Percentiles rank a stretch among this genome's conserved stretches.
Conservation (phyloP, 2,329 filamentous ascomycete species). For the Monosporascus sp. region DNA sequence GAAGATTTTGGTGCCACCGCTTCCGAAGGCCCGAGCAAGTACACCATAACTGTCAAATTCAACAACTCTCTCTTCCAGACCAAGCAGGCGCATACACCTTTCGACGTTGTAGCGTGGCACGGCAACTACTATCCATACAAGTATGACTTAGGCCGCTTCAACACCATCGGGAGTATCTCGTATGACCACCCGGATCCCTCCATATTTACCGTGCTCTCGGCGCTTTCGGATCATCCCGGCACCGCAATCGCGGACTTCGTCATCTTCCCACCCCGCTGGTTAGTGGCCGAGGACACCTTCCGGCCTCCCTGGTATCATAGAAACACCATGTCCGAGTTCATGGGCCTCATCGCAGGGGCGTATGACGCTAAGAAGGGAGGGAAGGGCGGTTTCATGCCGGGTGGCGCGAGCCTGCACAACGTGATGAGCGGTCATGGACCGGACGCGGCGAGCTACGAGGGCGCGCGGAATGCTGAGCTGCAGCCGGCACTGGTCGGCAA, state of each 20-base stretch:
- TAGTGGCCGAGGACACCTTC: constrained; percentile 56
- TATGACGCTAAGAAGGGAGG: constrained; percentile 50
- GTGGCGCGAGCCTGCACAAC: constrained; percentile 50
- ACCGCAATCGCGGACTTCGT: constrained; percentile 59
- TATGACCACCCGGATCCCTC: constrained; percentile 65
- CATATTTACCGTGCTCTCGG: constrained; percentile 61
- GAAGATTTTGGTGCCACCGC: constrained; percentile 39
- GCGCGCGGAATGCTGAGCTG: constrained; percentile 59
- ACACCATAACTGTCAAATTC: constrained; percentile 53
- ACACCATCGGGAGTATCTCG: constrained; percentile 60
- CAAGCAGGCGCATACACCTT: constrained; percentile 58
- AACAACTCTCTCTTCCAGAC: constrained; percentile 58
- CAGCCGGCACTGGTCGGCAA: constrained; percentile 53
- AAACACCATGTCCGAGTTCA: constrained; percentile 51
- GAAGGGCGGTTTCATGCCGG: constrained; percentile 40
- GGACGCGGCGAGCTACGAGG: constrained; percentile 44
- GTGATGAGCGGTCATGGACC: constrained; percentile 56
- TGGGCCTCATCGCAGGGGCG: constrained; percentile 43
- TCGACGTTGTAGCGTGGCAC: constrained; percentile 68
- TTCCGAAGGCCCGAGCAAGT: constrained; percentile 25
- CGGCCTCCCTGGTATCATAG: constrained; percentile 58
- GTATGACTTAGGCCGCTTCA: constrained; percentile 65
- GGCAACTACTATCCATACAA: constrained; percentile 68
- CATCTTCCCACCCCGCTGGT: constrained; percentile 58
- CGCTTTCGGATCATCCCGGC: constrained; percentile 42